Conservation (phyloP, 768 basidiomycete genomes). For the Lactifluus rugatus region DNA sequence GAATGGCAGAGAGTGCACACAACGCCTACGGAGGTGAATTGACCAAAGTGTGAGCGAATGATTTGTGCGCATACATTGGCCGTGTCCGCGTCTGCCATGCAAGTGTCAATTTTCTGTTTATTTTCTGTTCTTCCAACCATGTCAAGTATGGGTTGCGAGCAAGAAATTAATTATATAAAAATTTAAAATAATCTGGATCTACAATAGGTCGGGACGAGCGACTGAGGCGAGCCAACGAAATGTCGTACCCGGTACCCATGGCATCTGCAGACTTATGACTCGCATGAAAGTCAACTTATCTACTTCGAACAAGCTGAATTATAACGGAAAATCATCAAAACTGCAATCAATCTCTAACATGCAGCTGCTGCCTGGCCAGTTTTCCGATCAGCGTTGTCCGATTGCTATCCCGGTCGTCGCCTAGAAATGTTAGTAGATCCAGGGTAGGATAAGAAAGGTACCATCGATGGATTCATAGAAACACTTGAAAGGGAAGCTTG, state of each 20-base stretch:
- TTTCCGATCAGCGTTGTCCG: background rate
- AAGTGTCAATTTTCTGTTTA: background rate
- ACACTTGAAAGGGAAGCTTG: background rate
- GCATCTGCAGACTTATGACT: background rate
- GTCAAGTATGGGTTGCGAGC: background rate
- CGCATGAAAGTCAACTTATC: background rate
- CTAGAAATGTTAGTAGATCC: slow-evolving; percentile 11
- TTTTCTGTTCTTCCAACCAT: background rate
- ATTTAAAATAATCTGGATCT: background rate
- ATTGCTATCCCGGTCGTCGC: background rate
- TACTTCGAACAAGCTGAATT: background rate
- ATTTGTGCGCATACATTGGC: slow-evolving; percentile 53
- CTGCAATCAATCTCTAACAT: background rate
- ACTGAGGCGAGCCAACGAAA: background rate
- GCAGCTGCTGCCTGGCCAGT: background rate
- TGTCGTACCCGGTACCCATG: background rate
- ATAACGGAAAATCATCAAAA: background rate
- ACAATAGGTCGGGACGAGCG: background rate
- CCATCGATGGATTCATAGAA: slow-evolving; percentile 1
- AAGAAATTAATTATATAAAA: slow-evolving; percentile 5
- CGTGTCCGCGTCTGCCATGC: slow-evolving; percentile 59
- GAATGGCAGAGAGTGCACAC: background rate
- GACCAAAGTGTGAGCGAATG: slow-evolving; percentile 55
- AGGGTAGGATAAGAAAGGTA: slow-evolving; percentile 4
- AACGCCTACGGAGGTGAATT: slow-evolving; percentile 49